phyloP scores from a whole-genome alignment of 345 rosid species.

The Luvunga scandens region DNA sequence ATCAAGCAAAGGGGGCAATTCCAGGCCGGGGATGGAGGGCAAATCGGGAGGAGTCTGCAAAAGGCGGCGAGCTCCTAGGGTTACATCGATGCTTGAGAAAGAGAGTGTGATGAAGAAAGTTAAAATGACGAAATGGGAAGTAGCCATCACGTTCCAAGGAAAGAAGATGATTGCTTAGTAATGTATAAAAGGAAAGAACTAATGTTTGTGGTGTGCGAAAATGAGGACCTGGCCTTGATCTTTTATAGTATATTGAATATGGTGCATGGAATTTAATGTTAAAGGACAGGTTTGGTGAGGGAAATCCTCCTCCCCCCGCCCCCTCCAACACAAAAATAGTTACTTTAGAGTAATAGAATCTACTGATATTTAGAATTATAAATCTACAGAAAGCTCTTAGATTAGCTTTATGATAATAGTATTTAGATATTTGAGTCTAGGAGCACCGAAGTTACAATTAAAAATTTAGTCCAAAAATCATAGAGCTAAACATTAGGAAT shows the following conservation, averaged over 20 bases:
- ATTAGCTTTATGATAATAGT: too few relatives aligned
- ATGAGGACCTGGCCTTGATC: neutral
- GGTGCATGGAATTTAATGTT: neutral
- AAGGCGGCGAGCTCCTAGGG: neutral
- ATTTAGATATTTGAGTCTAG: too few relatives aligned
- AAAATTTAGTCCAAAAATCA: too few relatives aligned
- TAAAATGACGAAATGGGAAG: neutral
- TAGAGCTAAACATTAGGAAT: too few relatives aligned
- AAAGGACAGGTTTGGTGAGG: too few relatives aligned
- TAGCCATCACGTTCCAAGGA: neutral
- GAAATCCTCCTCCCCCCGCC: too few relatives aligned
- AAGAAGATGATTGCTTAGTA: neutral
- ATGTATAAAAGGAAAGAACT: neutral
- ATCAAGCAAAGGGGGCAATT: neutral
- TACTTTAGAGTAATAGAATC: too few relatives aligned
- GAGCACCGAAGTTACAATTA: too few relatives aligned
- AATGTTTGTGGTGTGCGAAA: neutral
- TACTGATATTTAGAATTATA: too few relatives aligned
- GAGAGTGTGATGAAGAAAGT: neutral
- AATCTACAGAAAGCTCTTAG: too few relatives aligned
- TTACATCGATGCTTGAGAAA: neutral
- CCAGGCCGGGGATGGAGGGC: neutral
- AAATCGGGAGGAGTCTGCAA: neutral
- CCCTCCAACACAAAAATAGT: too few relatives aligned
- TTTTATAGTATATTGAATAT: neutral